A percentile compares a stretch with the other conserved stretches of the same genome.
Conservation (phyloP, 176 grass and related monocot species). For the Poa pratensis region DNA sequence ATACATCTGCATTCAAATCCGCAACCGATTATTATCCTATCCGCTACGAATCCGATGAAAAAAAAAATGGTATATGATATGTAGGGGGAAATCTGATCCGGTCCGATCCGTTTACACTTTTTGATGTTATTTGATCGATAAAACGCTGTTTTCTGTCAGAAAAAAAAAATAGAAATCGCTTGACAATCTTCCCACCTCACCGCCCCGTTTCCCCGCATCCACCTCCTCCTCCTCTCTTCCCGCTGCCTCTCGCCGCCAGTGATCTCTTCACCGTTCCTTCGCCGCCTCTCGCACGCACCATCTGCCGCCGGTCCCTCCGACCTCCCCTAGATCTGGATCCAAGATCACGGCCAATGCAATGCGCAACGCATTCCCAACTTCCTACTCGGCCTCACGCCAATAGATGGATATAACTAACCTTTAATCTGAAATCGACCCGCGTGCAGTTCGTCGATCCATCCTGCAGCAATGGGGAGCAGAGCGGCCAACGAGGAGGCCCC, state of each 20-base stretch:
- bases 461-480: conserved; percentile 46
- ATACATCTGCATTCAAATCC: no score
- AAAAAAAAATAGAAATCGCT: neutral
- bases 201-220: neutral
- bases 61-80: no score
- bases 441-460: neutral
- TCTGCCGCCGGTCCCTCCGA: neutral
- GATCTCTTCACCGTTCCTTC: neutral
- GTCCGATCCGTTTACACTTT: no score
- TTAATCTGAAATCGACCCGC: neutral
- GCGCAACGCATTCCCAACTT: neutral
- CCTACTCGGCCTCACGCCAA: neutral
- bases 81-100: no score
- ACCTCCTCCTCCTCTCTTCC: neutral
- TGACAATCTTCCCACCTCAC: neutral
- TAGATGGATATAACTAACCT: neutral
- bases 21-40: no score
- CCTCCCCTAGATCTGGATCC: conserved; percentile 16
- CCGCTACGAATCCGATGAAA: no score
- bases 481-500: conserved; percentile 59
- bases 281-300: no score
- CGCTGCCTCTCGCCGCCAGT: conserved; percentile 1
- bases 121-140: no score
- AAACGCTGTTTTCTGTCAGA: no score
- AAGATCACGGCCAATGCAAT: neutral